Evolutionary conservation across 2,329 filamentous ascomycete species (phyloP), one percentile per base, ranked within the genome.

Genomic region (Aspergillus ochraceus): DNA sequence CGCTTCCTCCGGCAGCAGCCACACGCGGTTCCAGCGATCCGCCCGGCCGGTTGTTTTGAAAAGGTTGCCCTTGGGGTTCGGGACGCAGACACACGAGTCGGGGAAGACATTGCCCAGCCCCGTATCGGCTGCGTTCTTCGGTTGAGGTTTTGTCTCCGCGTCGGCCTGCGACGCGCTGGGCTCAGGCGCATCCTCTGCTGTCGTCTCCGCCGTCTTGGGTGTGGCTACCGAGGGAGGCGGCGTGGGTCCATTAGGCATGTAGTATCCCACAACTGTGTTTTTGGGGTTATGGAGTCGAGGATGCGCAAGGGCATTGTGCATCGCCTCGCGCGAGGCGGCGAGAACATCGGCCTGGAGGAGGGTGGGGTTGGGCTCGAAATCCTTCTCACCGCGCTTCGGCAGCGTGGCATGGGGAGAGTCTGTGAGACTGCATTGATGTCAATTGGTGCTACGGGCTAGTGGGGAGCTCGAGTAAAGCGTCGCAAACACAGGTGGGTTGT

Each of bases 281-380:
- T 87, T 89, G 4, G 84, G 81, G n/a, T 82, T 79, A 72, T 97
- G 92, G 29, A 89, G 81, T 53, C 94, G 86, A 52, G 90, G 90
- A 73, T 90, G 89, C 54, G 87, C 84, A 57, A 98, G 83, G 2
- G 94, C 93, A 68, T 92, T 88, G 76, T 96, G 90, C 90, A 99
- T 95, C 20, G 93, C 94, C 66, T 85, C 83, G 57, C 94, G 88
- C 63, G 92, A 96, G 51, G 90, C 86, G 70, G 92, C 89, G 54
- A 99, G 87, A 9, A 89, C 86, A 58, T 85, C 83, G 65, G 89
- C 87, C 76, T 99, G 95, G 32, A 90, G 86, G 32, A 86, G 85
- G 2, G 95, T 98, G 52, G 91, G 90, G 77, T 98, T 92, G 29
- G 90, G 88, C 78, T 98, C 95, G 74, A 97, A 99, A 79, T 99